Conservation (phyloP, 768 basidiomycete species). For the Daedalea quercina region DNA sequence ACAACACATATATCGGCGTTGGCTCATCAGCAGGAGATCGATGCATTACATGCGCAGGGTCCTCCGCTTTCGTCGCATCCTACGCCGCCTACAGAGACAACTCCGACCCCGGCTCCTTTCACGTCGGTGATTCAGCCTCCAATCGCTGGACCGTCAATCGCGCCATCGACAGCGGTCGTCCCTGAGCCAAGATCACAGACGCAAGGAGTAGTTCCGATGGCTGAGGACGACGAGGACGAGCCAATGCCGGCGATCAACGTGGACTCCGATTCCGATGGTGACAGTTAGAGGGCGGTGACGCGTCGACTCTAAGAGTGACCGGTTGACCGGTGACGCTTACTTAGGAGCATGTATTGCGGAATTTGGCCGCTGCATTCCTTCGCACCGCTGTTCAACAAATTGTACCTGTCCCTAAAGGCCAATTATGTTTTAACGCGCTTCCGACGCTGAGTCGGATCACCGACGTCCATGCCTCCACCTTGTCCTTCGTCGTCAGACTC, state of each 20-base stretch:
- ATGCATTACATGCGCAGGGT: not conserved
- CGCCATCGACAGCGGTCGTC: not conserved
- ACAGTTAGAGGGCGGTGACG: slow-evolving; percentile 11
- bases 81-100: not conserved
- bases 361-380: no score
- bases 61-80: not conserved
- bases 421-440: slow-evolving; percentile 30
- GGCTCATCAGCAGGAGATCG: not conserved
- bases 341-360: no score
- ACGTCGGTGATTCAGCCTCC: not conserved
- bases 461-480: slow-evolving; percentile 27
- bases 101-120: not conserved
- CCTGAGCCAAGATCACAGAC: not conserved
- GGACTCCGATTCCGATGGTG: slow-evolving; percentile 72
- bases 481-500: slow-evolving; percentile 39
- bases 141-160: not conserved
- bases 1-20: not conserved
- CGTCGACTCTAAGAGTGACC: no score
- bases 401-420: not conserved
- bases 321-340: no score
- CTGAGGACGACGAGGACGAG: slow-evolving; percentile 62
- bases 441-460: slow-evolving; percentile 19
- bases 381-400: not conserved
- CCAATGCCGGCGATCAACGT: slow-evolving; percentile 74
- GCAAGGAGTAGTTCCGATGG: slow-evolving; percentile 4